Evolutionary conservation across 2,329 filamentous ascomycete genomes (phyloP), one percentile per base, ranked within the genome.

Genomic region (Torrubiella hemipterigena): DNA sequence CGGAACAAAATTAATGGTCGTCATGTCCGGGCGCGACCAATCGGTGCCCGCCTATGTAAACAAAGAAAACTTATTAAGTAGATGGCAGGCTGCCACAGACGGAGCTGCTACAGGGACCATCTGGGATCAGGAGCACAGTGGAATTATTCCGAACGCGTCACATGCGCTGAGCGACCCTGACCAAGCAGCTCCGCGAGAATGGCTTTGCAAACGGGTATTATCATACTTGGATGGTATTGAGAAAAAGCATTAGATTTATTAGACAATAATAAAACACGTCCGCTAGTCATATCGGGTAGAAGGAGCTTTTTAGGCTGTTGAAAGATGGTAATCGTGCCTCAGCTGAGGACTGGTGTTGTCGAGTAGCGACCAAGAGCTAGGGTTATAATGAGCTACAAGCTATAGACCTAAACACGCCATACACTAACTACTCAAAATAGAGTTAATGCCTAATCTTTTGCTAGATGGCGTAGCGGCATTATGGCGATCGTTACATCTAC

Each of bases 141-240:
- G 57, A 8, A 42, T 67, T 18, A 55, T 70, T 33, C 51, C 58
- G 0, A 55, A 54, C 20, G 66, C 65, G 6, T 61, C 54, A 10
- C 66, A 70, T 42, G 64, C 63, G 34, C 46, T 67, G 32, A 58
- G 53, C 29, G 63, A 58, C 34, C 56, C 63, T 34, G 62, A 61
- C 30, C 63, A 69, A 47, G 53, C 47, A 2, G 51, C 55, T 28
- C 52, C 58, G 1, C 36, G 56, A 29, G 43, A 39, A 32, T 41
- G 30, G 30, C 23, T 32, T 3, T 22, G 21, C 11, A 15, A 21
- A 16, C 23, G 23, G 15, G 24, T 32, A 3, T 18, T 32, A 17
- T 32, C 30, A 4, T 32, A 27, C 17, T 16, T 32, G 5, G 14
- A 10, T 4, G 27, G 22, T 13, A 13, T 32, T 15, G 30, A 32